A percentile compares a stretch with the other conserved stretches of the same genome.
Evolutionary conservation across 306 rosid species (phyloP).

Genomic region (Pueraria montana): DNA sequence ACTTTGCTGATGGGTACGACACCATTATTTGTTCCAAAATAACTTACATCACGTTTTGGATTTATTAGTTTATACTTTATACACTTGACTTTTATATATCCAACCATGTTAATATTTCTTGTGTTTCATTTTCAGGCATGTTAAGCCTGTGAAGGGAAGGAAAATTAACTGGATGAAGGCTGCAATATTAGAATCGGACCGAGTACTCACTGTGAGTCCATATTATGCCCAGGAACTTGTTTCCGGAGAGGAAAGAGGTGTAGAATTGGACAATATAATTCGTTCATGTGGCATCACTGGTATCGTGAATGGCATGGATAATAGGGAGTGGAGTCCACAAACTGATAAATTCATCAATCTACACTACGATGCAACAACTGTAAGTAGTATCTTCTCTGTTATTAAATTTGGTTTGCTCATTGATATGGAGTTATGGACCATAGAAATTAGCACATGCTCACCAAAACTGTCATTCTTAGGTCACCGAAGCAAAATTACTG

Average conservation of each 20-base stretch:
- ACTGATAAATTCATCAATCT: constrained; percentile 64
- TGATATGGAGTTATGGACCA: background rate
- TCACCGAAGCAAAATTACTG: constrained; percentile 68
- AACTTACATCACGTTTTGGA: background rate
- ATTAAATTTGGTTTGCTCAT: background rate
- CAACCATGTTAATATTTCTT: background rate
- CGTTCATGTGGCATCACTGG: constrained; percentile 62
- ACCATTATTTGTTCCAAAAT: background rate
- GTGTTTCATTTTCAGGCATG: constrained; percentile 52
- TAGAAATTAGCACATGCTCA: constrained; percentile 21
- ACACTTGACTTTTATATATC: background rate
- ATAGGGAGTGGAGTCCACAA: constrained; percentile 77
- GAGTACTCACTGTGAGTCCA: constrained; percentile 79
- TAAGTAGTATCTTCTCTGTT: constrained; percentile 51
- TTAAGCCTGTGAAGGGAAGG: constrained; percentile 76
- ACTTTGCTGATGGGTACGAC: constrained; percentile 80
- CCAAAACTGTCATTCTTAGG: constrained; percentile 57
- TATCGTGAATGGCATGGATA: constrained; percentile 86
- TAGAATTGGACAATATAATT: constrained; percentile 66
- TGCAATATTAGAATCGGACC: constrained; percentile 72
- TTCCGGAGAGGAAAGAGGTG: constrained; percentile 65
- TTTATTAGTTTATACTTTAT: constrained; percentile 1
- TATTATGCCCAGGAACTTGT: constrained; percentile 75
- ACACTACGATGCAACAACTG: constrained; percentile 74
- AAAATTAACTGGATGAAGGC: constrained; percentile 93